Evolutionary conservation across 1,139 yeast genomes (phyloP).

Genomic region (Suhomyces chickasaworum): DNA sequence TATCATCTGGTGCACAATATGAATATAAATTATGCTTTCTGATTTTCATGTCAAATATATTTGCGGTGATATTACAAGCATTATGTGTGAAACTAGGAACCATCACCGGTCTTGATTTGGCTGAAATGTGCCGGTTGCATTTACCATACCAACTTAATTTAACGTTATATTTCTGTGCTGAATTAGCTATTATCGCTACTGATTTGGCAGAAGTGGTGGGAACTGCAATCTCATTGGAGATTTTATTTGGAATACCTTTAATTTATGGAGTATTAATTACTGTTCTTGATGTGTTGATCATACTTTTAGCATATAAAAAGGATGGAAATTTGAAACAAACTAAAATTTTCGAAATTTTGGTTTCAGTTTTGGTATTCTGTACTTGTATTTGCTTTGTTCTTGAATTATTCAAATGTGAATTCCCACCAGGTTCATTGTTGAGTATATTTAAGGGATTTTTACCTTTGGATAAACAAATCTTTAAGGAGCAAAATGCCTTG

Average conservation of each 20-base stretch:
- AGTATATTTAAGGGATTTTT: constrained; percentile 59
- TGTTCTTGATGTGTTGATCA: constrained; percentile 68
- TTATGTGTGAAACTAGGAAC: constrained; percentile 76
- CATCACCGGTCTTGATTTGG: constrained; percentile 86
- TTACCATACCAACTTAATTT: constrained; percentile 61
- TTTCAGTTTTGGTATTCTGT: constrained; percentile 58
- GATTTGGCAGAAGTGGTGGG: constrained; percentile 89
- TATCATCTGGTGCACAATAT: constrained; percentile 75
- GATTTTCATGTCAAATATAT: constrained; percentile 62
- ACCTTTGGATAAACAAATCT: constrained; percentile 51
- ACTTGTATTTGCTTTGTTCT: constrained; percentile 69
- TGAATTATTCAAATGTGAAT: constrained; percentile 57
- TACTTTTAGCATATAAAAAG: constrained; percentile 68
- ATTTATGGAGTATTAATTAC: constrained; percentile 69
- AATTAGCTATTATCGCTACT: constrained; percentile 85
- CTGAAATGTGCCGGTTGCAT: constrained; percentile 72
- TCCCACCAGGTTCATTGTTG: constrained; percentile 36
- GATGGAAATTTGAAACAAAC: constrained; percentile 70
- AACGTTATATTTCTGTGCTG: constrained; percentile 71
- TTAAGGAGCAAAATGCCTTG: constrained; percentile 58
- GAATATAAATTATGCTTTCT: constrained; percentile 65
- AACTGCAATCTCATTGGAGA: constrained; percentile 86
- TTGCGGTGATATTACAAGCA: constrained; percentile 72
- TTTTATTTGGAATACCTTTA: constrained; percentile 66
- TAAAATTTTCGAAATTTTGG: constrained; percentile 66